Conservation (phyloP, 140 eudicot genomes). For the Ambrosia hybrid region DNA sequence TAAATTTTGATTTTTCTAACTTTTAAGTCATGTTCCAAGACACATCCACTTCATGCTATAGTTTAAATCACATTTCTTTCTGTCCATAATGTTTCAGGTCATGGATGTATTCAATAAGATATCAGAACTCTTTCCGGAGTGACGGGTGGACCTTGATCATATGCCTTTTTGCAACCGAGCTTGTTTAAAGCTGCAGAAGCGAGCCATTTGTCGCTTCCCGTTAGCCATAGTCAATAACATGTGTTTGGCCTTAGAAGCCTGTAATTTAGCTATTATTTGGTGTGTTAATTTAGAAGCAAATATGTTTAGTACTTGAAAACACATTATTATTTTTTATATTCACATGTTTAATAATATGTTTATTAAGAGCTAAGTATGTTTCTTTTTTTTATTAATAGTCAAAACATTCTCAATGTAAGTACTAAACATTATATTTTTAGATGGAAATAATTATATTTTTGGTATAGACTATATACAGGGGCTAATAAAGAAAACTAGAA, state of each 20-base stretch:
- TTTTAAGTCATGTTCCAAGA: neutral
- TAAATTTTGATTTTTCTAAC: neutral
- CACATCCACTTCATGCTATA: no score
- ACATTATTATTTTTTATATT: neutral
- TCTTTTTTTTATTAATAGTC: no score
- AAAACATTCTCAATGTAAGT: no score
- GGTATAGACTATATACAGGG: no score
- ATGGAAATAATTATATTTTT: no score
- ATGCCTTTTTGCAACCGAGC: slow-evolving; percentile 1
- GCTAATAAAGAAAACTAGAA: no score
- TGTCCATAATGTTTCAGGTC: slow-evolving; percentile 46
- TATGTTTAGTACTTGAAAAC: neutral
- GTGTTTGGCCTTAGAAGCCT: slow-evolving; percentile 25
- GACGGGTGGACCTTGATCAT: slow-evolving; percentile 50
- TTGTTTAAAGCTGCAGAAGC: slow-evolving; percentile 33
- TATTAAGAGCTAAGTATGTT: no score
- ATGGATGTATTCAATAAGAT: slow-evolving; percentile 93
- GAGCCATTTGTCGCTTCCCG: slow-evolving; percentile 21
- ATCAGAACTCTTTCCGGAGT: slow-evolving; percentile 88
- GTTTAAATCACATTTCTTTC: neutral
- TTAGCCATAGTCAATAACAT: slow-evolving; percentile 28
- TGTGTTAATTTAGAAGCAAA: no score
- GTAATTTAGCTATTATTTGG: slow-evolving; percentile 7
- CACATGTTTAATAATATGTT: neutral
- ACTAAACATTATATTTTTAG: no score